Evolutionary conservation across 1,284 basidiomycete species (phyloP), one percentile per base, ranked within the genome.

Genomic region (Polyporus tsugae): DNA sequence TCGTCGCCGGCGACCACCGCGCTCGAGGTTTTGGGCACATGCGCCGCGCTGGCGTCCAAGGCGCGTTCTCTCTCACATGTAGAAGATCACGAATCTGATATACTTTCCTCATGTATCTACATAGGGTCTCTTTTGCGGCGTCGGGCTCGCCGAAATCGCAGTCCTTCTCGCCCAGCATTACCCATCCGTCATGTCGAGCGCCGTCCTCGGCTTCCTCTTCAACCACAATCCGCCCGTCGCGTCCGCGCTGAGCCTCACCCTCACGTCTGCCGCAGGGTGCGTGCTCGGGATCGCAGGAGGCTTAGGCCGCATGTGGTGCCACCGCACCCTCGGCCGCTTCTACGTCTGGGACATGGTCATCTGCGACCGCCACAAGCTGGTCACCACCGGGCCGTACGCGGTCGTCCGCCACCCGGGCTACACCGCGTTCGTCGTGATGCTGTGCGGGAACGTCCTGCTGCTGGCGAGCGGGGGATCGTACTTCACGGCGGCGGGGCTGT

Each of bases 321-420:
- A 65, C 42, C 64, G 67, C 25, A 11, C 49, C 22, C 67, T 72
- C 13, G 69, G 68, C 35, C 60, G 61, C 22, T 60, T 67, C 59
- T 73, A 69, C 59, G 69, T 65, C 15, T 71, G 64, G 70, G 65
- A 73, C 53, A 52, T 70, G 17, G 57, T 65, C 38, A 36, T 70
- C 13, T 62, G 61, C 10, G 36, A 63, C 36, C 64, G 65, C 38
- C 70, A 72, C 63, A 44, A 67, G 58, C 64, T 72, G 25, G 59
- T 73, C 57, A 75, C 72, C 3, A 65, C 62, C 35, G 72, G 72
- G 6, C 69, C 71, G 5, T 74, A 74, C 63, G 41, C 63, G 6
- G 39, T 68, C 38, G 66, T 73, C 17, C 71, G 73, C 33, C 73
- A 74, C 57, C 73, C 73, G 6, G 49, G 63, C 46, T 74, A 73